Evolutionary conservation across 768 basidiomycete species (phyloP).

Genomic region (Rhodosporidiobolus sp.): DNA sequence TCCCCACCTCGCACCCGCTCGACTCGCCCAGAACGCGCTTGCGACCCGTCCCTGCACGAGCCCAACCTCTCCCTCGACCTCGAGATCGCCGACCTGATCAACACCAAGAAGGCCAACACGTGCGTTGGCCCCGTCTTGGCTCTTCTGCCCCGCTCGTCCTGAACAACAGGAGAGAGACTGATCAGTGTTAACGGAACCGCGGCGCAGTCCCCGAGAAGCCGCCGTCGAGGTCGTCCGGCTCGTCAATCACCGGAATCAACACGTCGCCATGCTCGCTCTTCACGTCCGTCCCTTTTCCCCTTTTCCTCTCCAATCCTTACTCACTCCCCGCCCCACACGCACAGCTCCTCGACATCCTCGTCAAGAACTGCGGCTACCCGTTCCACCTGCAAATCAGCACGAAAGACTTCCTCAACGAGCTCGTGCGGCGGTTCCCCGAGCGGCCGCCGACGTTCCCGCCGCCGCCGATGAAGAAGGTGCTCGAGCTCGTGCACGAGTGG

Average conservation of each 20-base stretch:
- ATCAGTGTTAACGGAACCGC: neutral
- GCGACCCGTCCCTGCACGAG: slow-evolving; percentile 78
- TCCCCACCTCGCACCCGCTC: neutral
- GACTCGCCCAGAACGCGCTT: slow-evolving; percentile 60
- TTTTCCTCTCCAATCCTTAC: neutral
- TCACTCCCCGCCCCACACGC: neutral
- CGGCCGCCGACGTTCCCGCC: slow-evolving; percentile 92
- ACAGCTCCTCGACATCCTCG: slow-evolving; percentile 77
- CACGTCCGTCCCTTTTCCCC: slow-evolving; percentile 47
- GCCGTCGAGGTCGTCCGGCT: slow-evolving; percentile 77
- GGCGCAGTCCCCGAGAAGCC: slow-evolving; percentile 77
- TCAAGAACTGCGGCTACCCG: slow-evolving; percentile 93
- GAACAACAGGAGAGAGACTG: neutral
- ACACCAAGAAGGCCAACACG: slow-evolving; percentile 94
- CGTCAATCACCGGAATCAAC: slow-evolving; percentile 89
- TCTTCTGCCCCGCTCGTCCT: neutral
- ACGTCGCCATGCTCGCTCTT: slow-evolving; percentile 80
- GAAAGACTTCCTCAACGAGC: slow-evolving; percentile 96
- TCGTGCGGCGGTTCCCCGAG: slow-evolving; percentile 96
- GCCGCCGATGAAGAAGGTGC: slow-evolving; percentile 87
- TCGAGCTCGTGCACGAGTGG: slow-evolving; percentile 90
- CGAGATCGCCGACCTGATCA: slow-evolving; percentile 89
- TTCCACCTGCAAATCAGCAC: slow-evolving; percentile 95
- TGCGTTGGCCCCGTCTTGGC: slow-evolving; percentile 51
- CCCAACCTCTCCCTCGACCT: slow-evolving; percentile 89